A percentile compares a stretch with the other conserved stretches of the same genome.
These are phyloP conservation scores for Leishmania major DNA, from an alignment of 208 protist genomes.

Conservation along the genomic window DNA sequence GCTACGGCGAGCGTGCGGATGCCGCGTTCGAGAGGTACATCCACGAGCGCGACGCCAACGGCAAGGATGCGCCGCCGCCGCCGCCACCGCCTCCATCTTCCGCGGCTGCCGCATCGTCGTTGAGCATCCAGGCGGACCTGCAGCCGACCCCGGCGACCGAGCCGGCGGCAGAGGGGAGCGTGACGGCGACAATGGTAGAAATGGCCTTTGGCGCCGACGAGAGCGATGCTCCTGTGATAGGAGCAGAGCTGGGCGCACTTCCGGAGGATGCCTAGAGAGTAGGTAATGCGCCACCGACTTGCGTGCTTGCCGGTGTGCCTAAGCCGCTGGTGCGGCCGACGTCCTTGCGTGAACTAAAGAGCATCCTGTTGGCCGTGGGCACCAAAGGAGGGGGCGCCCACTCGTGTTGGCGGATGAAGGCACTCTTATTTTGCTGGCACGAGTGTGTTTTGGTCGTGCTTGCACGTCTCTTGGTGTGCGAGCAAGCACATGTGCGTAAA, in stretches of 20 bases:
- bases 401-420: background rate
- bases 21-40: slow-evolving; percentile 61
- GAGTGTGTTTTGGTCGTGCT: background rate
- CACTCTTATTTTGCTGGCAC: background rate
- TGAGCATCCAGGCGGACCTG: background rate
- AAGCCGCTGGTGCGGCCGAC: background rate
- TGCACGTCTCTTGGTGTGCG: background rate
- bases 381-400: background rate
- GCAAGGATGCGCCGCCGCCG: slow-evolving; percentile 1
- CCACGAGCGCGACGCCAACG: slow-evolving; percentile 37
- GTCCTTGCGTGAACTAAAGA: background rate
- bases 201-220: slow-evolving; percentile 35
- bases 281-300: background rate
- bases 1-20: slow-evolving; percentile 46
- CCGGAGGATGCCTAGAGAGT: slow-evolving; percentile 11
- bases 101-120: background rate
- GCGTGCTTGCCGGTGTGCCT: background rate
- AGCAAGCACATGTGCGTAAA: background rate
- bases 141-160: slow-evolving; percentile 1
- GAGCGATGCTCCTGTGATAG: slow-evolving; percentile 11
- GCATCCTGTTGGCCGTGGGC: background rate
- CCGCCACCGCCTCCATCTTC: background rate
- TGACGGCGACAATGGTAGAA: slow-evolving; percentile 6
- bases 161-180: background rate
- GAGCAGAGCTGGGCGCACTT: slow-evolving; percentile 19